These are phyloP conservation scores for Akanthomyces dipterigenus DNA, from an alignment of 2,329 filamentous ascomycete genomes.

Conservation along the genomic window DNA sequence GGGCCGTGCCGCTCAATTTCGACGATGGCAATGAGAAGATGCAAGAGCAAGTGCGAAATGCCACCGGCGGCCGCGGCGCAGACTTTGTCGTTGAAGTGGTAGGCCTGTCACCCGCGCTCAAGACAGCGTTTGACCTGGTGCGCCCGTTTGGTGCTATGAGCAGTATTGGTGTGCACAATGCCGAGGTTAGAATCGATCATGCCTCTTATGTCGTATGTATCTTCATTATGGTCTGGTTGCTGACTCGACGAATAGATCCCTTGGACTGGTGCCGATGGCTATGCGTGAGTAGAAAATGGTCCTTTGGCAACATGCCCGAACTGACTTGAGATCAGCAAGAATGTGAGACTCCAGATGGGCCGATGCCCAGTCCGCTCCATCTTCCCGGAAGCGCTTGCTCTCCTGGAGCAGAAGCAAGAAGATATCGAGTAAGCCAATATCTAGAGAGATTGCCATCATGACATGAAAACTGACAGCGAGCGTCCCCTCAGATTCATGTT, in stretches of 20 bases:
- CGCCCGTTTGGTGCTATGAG: constrained; percentile 68
- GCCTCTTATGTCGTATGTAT: neutral
- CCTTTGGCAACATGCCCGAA: constrained; percentile 6
- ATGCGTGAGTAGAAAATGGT: constrained; percentile 33
- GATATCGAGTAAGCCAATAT: constrained; percentile 50
- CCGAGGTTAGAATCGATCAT: constrained; percentile 43
- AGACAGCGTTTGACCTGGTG: constrained; percentile 63
- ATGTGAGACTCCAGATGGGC: constrained; percentile 67
- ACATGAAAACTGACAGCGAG: neutral
- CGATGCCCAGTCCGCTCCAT: constrained; percentile 68
- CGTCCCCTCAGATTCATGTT: constrained; percentile 60
- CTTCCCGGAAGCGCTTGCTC: constrained; percentile 56
- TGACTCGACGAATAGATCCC: constrained; percentile 46
- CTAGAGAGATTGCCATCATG: neutral
- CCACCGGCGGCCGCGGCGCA: constrained; percentile 73
- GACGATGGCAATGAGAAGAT: constrained; percentile 58
- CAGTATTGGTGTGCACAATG: constrained; percentile 71
- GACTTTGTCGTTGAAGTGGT: constrained; percentile 81
- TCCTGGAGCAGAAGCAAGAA: constrained; percentile 61
- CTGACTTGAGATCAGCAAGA: constrained; percentile 47
- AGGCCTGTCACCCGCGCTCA: constrained; percentile 60
- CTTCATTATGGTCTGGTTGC: constrained; percentile 5
- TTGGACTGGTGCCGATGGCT: constrained; percentile 58
- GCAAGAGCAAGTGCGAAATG: constrained; percentile 61
- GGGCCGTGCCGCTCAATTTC: constrained; percentile 81